Evolutionary conservation across 2,329 filamentous ascomycete species (phyloP).

Genomic region (Penicillium sp.): DNA sequence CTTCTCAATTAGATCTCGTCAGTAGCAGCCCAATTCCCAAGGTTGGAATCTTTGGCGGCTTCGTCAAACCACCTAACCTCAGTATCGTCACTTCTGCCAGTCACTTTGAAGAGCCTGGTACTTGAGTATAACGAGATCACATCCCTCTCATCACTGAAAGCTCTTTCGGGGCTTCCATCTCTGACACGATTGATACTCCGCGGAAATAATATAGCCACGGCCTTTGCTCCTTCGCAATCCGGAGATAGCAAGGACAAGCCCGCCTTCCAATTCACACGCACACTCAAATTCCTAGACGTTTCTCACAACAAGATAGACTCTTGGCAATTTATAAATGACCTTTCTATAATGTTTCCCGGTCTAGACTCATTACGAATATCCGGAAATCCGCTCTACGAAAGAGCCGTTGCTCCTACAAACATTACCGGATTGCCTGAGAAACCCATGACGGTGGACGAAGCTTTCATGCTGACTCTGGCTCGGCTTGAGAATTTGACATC

Average conservation of each 20-base stretch:
- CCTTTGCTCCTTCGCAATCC: slow-evolving; percentile 30
- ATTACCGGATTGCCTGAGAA: slow-evolving; percentile 38
- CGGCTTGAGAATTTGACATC: slow-evolving; percentile 64
- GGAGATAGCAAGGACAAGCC: slow-evolving; percentile 17
- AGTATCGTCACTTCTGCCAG: slow-evolving; percentile 26
- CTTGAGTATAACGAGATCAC: slow-evolving; percentile 47
- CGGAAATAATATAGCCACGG: slow-evolving; percentile 63
- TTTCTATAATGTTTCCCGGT: slow-evolving; percentile 66
- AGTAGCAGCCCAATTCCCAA: slow-evolving; percentile 32
- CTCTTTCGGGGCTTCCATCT: slow-evolving; percentile 51
- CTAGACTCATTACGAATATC: slow-evolving; percentile 72
- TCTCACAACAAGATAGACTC: slow-evolving; percentile 66
- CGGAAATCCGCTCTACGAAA: slow-evolving; percentile 78
- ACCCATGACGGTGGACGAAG: slow-evolving; percentile 62
- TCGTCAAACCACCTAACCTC: slow-evolving; percentile 35
- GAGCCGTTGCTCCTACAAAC: slow-evolving; percentile 30
- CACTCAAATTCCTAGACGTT: slow-evolving; percentile 64
- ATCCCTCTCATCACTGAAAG: slow-evolving; percentile 36
- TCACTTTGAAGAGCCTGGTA: slow-evolving; percentile 41
- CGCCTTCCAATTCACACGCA: slow-evolving; percentile 50
- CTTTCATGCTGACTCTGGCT: slow-evolving; percentile 82
- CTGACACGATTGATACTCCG: slow-evolving; percentile 60
- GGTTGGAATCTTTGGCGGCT: slow-evolving; percentile 29
- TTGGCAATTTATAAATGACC: slow-evolving; percentile 70
- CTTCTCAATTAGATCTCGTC: slow-evolving; percentile 28